Base-by-base conservation (phyloP, 768 basidiomycete species). In the Strobilomyces echinocephalus region DNA sequence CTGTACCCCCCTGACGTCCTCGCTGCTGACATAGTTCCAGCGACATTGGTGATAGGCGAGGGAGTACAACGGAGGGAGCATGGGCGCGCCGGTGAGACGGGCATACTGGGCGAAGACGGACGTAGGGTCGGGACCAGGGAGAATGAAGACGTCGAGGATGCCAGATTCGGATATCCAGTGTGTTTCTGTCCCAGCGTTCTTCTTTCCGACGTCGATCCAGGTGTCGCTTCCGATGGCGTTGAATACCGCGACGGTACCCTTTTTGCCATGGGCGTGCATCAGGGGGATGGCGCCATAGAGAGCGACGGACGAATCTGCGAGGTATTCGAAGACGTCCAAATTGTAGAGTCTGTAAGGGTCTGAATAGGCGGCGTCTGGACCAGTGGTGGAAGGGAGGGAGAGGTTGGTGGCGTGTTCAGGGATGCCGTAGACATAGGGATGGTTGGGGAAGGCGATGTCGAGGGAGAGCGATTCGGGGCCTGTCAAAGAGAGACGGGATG, bases 131-230 rank as follows among this genome's bases (percentile, higher is more conserved):
- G 95, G 94, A 7, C 97, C 97, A 4, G 97, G 93, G 51, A 97
- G 81, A 60, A 99, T 76, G 74, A 98, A 91, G 10, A 97, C 69
- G 69, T 99, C 95, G 49, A 99, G 79, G 56, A 98, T 94, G 41
- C 97, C 97, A 4, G 92, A 93, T 70, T 99, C 97, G 8, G 95
- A 93, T 57, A 97, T 85, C 97, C 95, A 99, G 67, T 98, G 97
- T 0, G 95, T 94, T 58, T 87, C 78, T 0, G 90, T 88, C 8
- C 88, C 87, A 57, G 76, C 51, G 16, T 65, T 46, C 12, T 3
- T 79, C 73, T 5, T 83, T 69, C 77, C 83, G 31, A 98, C 80
- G 65, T 98, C 97, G 45, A 99, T 87, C 87, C 91, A 98, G 0
- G 93, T 92, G 64, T 99, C 97, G 1, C 94, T 95, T 0, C 74